Evolutionary conservation across 192 early-diverging fungal genomes (phyloP), one percentile per base, ranked within the genome.

Genomic region (Backusella sp.): DNA sequence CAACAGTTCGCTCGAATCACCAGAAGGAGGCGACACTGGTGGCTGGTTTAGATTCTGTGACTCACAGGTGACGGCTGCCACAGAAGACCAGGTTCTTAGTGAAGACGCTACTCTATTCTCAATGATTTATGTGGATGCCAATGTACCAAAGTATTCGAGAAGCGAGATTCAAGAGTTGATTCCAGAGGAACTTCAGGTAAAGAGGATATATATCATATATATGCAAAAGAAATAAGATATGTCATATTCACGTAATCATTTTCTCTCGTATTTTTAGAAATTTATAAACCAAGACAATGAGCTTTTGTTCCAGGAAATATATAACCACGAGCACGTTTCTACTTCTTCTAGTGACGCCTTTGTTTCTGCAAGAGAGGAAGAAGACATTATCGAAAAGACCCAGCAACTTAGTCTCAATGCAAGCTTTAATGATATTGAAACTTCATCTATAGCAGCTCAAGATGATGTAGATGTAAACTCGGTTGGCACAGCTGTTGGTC

Each of bases 11-110:
- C n/a, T 73, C 5, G 73, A 74, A 17, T 32, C 70, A 12, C 4
- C 21, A 15, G 80, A 78, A 46, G 30, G 69, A 23, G 1, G 32
- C 0, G 0, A 26, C 6, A 62, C 14, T n/a, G 30, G 67, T 34
- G 59, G 59, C 3, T 83, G 82, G 82, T 77, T 79, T 34, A 75
- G 71, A 30, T 83, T 79, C 67, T 74, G 78, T 53, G 82, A 83
- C 74, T 75, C 82, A 4, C 34, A 36, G 4, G 77, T 83, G 52
- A 59, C 46, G 8, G 7, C 66, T 12, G 72, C 67, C 14, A 79
- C 75, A 2, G 72, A 70, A 46, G 78, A 77, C 15, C 75, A 74
- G 8, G 77, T 79, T 0, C 39, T 70, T 11, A 53, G 34, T 44
- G 82, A 83, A 6, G 6, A 26, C 0, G 46, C 36, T 6, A 30